A percentile compares a stretch with the other conserved stretches of the same genome.
Conservation (phyloP, 352 stramenopile genomes). For the Salisapilia sapeloensis region DNA sequence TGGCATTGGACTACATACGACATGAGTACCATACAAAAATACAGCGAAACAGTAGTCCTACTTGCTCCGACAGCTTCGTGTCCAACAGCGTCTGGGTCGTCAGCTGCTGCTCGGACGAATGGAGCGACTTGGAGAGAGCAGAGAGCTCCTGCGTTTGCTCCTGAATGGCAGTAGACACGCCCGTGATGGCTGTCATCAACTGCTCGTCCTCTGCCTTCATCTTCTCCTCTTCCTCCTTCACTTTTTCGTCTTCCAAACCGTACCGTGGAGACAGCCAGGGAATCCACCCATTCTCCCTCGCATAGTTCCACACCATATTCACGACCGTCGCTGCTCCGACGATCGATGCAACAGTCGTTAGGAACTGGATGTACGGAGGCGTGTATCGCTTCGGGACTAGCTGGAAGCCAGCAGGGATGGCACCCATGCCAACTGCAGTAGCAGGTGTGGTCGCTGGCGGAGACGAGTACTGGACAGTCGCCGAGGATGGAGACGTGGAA, state of each 20-base stretch:
- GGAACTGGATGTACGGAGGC: slow-evolving; percentile 35
- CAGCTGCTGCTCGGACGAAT: slow-evolving; percentile 37
- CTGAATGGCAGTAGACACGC: slow-evolving; percentile 40
- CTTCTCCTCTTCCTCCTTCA: slow-evolving; percentile 31
- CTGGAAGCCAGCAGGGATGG: slow-evolving; percentile 23
- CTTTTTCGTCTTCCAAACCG: slow-evolving; percentile 15
- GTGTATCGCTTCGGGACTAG: slow-evolving; percentile 15
- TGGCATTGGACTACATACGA: slow-evolving; percentile 12
- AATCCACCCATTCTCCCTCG: slow-evolving; percentile 46
- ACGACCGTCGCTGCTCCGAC: slow-evolving; percentile 51
- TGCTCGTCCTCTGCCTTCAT: slow-evolving; percentile 29
- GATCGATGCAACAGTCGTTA: slow-evolving; percentile 56
- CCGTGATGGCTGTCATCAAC: slow-evolving; percentile 19
- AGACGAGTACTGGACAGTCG: background rate
- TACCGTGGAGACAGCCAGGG: slow-evolving; percentile 18
- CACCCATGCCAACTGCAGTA: slow-evolving; percentile 18
- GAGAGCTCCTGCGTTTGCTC: slow-evolving; percentile 37
- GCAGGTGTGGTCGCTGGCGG: background rate
- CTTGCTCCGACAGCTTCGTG: slow-evolving; percentile 36
- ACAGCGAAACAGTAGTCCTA: background rate
- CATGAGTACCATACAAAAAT: background rate
- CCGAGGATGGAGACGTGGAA: slow-evolving; percentile 1
- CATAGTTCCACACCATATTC: slow-evolving; percentile 58
- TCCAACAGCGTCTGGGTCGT: slow-evolving; percentile 18
- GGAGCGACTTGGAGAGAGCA: slow-evolving; percentile 28